Base-by-base conservation (phyloP, 352 stramenopile species). In the Phytophthora nicotianae region DNA sequence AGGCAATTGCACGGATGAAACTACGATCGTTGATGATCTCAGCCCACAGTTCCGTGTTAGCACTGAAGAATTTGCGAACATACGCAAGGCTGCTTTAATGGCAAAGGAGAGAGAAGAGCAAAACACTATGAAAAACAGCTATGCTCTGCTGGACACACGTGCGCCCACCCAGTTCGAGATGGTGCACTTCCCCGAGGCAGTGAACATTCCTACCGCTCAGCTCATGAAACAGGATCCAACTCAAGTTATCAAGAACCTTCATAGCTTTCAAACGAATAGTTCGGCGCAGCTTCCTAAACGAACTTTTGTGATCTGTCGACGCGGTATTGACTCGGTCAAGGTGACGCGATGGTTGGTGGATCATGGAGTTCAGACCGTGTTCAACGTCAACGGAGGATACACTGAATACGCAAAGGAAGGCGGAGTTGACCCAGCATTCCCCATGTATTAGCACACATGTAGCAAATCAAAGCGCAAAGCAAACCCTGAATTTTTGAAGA, bases 301-400 rank as follows among this genome's bases (percentile, higher is more conserved):
- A 55, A 65, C 50, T 4, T 81, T 87, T 35, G 85, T 95, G 26
- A 89, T 95, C 35, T 95, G 87, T 47, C 80, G 85, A n/a, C 85
- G 87, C 26, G 87, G 87, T 7, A 67, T 94, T 5, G 85, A 93
- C 50, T 95, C 85, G 8, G 66, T 86, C 4, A 67, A 65, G 7
- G 80, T 82, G 13, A 85, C 83, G 10, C 50, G 70, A 38, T 89
- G 81, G 79, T 54, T 95, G n/a, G 9, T 90, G 10, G 55, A 58
- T 5, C 62, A 67, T 17, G 83, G 78, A 2, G 48, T 83, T 35
- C 43, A 32, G 1, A 71, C 77, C 41, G 81, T 86, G 1, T 62
- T 67, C 42, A 93, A 92, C 51, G 64, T 95, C 9, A 61, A 89
- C 23, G 87, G 87, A 50, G 87, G 87, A 49, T 92, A 94, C 68